Conservation (phyloP, 805 yeast genomes). For the Hyphopichia homilentoma region DNA sequence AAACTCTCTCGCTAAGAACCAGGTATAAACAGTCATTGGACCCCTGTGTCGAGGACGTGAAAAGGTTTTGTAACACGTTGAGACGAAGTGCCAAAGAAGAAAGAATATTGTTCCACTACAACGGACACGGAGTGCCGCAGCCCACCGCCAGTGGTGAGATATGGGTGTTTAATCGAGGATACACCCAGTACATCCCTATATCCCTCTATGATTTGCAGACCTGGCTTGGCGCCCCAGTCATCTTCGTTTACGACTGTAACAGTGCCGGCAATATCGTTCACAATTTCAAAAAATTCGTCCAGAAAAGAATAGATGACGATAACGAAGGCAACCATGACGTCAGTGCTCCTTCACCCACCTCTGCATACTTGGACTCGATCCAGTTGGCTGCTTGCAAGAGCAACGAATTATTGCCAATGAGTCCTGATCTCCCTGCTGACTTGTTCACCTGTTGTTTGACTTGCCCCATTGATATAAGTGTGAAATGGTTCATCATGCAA, state of each 20-base stretch:
- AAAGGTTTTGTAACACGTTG: conserved; percentile 83
- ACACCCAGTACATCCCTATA: conserved; percentile 96
- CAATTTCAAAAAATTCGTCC: conserved; percentile 86
- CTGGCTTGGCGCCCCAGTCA: conserved; percentile 97
- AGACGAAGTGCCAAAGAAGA: conserved; percentile 92
- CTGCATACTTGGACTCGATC: conserved; percentile 77
- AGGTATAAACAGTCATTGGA: conserved; percentile 88
- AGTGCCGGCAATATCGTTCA: conserved; percentile 91
- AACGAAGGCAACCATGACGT: conserved; percentile 54
- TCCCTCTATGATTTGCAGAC: conserved; percentile 92
- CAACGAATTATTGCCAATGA: conserved; percentile 84
- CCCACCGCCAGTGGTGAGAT: conserved; percentile 96
- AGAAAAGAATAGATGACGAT: conserved; percentile 84
- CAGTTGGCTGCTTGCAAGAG: conserved; percentile 91
- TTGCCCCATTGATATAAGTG: conserved; percentile 91
- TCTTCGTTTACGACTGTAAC: conserved; percentile 90
- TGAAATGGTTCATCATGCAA: conserved; percentile 87
- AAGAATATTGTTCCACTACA: conserved; percentile 88
- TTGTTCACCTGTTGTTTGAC: conserved; percentile 93
- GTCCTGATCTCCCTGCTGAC: conserved; percentile 94
- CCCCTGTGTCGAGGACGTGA: conserved; percentile 94
- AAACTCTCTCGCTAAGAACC: conserved; percentile 80
- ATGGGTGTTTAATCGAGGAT: conserved; percentile 97
- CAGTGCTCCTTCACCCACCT: conserved; percentile 57
- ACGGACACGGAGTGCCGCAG: conserved; percentile 98